A percentile compares a stretch with the other conserved stretches of the same genome.
Conservation (phyloP, 169 alveolate genomes). For the Eimeria acervulina region DNA sequence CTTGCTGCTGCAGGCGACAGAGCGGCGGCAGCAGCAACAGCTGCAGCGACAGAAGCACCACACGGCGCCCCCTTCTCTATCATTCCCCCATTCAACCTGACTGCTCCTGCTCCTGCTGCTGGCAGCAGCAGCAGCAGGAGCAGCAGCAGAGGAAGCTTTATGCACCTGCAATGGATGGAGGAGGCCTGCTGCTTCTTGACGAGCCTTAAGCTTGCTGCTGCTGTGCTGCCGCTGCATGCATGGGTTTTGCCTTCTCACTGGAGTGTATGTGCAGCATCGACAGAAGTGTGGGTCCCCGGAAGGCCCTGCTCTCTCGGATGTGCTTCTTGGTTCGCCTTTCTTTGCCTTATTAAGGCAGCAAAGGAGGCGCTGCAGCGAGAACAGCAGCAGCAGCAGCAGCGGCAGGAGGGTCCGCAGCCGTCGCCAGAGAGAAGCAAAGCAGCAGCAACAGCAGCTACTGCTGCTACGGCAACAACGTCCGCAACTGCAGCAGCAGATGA, state of each 20-base stretch:
- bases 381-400: constrained; percentile 51
- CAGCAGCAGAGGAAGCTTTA: not conserved
- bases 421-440: not conserved
- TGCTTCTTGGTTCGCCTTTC: constrained; percentile 36
- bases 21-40: constrained; percentile 26
- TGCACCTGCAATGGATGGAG: not conserved
- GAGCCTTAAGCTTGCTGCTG: constrained; percentile 40
- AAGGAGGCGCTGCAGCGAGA: not conserved
- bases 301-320: constrained; percentile 46
- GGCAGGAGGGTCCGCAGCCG: not conserved
- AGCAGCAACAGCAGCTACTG: constrained; percentile 15
- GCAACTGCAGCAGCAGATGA: constrained; percentile 8
- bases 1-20: constrained; percentile 14
- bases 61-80: not conserved
- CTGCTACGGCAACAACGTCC: not conserved
- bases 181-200: constrained; percentile 28
- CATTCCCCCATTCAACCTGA: not conserved
- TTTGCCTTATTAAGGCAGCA: constrained; percentile 1
- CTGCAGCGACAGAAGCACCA: not conserved
- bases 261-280: not conserved
- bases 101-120: not conserved
- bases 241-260: constrained; percentile 52
- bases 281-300: not conserved
- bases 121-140: constrained; percentile 1
- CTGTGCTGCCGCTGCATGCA: constrained; percentile 61